Conservation (phyloP, 495 filamentous ascomycete genomes). For the Staphylotrichum longicolle region DNA sequence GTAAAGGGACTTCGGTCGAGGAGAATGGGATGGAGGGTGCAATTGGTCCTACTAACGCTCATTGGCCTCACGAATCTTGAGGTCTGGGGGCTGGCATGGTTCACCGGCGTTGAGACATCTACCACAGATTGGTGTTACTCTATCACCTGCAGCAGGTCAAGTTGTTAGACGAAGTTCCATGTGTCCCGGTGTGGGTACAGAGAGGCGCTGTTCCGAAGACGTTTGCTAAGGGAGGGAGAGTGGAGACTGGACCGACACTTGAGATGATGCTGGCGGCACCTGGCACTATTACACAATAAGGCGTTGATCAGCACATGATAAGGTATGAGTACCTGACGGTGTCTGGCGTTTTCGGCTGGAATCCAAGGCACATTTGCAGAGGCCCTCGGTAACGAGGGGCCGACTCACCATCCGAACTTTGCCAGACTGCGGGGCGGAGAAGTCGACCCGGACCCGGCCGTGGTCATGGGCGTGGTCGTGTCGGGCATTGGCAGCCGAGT, state of each 20-base stretch:
- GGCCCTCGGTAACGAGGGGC: neutral
- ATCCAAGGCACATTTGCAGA: too few species aligned
- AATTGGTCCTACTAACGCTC: constrained; percentile 20
- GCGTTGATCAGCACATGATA: neutral
- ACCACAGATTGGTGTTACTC: constrained; percentile 43
- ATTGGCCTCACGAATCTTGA: constrained; percentile 32
- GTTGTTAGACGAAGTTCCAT: neutral
- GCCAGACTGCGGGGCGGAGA: constrained; percentile 9
- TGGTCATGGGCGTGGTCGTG: neutral
- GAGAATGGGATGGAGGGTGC: neutral
- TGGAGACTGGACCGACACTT: constrained; percentile 37
- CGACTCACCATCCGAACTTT: constrained; percentile 35
- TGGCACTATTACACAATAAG: constrained; percentile 32
- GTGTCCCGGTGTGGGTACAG: too few species aligned
- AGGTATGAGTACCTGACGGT: neutral
- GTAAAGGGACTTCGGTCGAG: neutral
- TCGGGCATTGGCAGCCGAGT: constrained; percentile 14
- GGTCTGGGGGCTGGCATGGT: constrained; percentile 27
- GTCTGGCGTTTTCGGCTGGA: too few species aligned
- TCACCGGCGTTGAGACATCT: constrained; percentile 33
- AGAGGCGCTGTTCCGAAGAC: too few species aligned
- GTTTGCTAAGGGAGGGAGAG: neutral
- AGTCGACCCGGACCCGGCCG: constrained; percentile 1
- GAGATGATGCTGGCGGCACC: constrained; percentile 47
- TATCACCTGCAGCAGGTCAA: constrained; percentile 39